Evolutionary conservation across 2,329 filamentous ascomycete species (phyloP).

Genomic region (Ilyonectria robusta): DNA sequence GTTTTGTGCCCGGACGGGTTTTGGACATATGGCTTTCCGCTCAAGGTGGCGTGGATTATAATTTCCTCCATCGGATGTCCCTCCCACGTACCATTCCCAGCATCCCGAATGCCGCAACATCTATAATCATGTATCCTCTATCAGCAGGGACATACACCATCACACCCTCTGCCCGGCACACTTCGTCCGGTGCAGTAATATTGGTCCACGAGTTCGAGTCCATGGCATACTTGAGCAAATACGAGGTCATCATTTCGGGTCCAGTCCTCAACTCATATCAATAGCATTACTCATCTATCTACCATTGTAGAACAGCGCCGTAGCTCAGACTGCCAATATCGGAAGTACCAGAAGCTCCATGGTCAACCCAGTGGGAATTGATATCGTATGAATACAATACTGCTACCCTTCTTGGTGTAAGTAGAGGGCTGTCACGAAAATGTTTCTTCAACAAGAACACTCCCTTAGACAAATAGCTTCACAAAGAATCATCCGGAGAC

Average conservation of each 20-base stretch:
- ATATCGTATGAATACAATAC: no score
- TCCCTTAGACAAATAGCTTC: no score
- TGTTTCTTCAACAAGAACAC: no score
- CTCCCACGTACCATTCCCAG: constrained; percentile 62
- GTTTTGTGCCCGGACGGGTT: constrained; percentile 65
- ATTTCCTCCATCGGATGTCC: constrained; percentile 65
- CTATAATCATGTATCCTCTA: constrained; percentile 71
- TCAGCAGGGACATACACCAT: constrained; percentile 73
- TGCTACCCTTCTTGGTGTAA: no score
- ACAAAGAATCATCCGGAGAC: no score
- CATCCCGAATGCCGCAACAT: constrained; percentile 71
- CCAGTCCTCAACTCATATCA: neutral
- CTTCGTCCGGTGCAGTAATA: constrained; percentile 66
- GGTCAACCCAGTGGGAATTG: no score
- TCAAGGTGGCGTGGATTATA: constrained; percentile 71
- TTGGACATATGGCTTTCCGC: constrained; percentile 71
- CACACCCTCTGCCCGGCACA: constrained; percentile 70
- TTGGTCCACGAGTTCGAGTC: constrained; percentile 66
- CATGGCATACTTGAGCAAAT: constrained; percentile 63
- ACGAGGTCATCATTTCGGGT: neutral
- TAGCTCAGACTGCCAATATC: neutral
- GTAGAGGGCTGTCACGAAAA: no score
- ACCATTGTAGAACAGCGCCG: neutral
- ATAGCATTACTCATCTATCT: neutral
- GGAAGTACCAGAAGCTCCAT: neutral